Percentiles rank a stretch among this genome's conserved stretches.
These are phyloP conservation scores for Dryas drummondii DNA, from an alignment of 306 rosid species.

Conservation along the genomic window DNA sequence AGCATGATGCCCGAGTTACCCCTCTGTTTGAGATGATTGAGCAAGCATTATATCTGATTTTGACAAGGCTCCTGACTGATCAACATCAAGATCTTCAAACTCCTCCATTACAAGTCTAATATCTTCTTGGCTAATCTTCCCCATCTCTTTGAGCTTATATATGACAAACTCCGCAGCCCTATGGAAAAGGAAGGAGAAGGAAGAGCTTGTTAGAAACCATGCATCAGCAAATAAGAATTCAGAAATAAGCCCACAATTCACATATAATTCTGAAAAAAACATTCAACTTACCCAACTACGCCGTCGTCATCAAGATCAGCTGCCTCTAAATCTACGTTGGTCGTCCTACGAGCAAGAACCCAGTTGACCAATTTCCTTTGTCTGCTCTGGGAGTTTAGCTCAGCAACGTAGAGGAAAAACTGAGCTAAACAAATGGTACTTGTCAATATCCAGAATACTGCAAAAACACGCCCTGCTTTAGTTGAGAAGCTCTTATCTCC, in stretches of 20 bases:
- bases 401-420: conserved; percentile 72
- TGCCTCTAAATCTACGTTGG: conserved; percentile 66
- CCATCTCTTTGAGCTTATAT: conserved; percentile 88
- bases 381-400: conserved; percentile 62
- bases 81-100: conserved; percentile 85
- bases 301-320: conserved; percentile 83
- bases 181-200: neutral
- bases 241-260: neutral
- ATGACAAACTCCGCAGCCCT: conserved; percentile 80
- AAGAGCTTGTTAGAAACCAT: neutral
- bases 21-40: conserved; percentile 42
- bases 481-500: conserved; percentile 90
- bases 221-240: neutral
- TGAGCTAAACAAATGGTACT: conserved; percentile 74
- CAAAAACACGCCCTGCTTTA: conserved; percentile 65
- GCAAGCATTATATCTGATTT: conserved; percentile 61
- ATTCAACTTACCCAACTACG: conserved; percentile 60
- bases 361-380: conserved; percentile 52
- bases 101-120: conserved; percentile 62
- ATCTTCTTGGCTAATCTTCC: conserved; percentile 79
- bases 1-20: conserved; percentile 3
- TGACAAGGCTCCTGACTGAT: conserved; percentile 78
- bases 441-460: conserved; percentile 73
- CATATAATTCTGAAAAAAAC: neutral
- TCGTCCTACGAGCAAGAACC: conserved; percentile 60